Conservation (phyloP, 1,139 yeast species). For the Ashbya aceris region DNA sequence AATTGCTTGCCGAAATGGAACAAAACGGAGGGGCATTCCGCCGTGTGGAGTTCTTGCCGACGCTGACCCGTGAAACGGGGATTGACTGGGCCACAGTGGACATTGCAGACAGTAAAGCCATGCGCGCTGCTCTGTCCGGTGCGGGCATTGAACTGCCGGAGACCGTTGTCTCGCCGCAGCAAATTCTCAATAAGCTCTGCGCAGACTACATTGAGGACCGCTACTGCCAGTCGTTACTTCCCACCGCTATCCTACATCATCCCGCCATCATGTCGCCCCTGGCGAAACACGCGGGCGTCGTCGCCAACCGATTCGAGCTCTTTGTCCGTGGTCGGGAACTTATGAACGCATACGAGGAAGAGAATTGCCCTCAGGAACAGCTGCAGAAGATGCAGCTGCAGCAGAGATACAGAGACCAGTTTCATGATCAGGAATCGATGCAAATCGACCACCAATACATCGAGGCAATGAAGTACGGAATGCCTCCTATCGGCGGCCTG, state of each 20-base stretch:
- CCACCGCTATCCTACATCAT: slow-evolving; percentile 72
- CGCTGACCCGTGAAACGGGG: slow-evolving; percentile 38
- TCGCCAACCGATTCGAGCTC: slow-evolving; percentile 58
- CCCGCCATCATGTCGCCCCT: slow-evolving; percentile 83
- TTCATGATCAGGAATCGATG: slow-evolving; percentile 51
- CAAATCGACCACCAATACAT: slow-evolving; percentile 69
- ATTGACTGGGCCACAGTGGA: slow-evolving; percentile 27
- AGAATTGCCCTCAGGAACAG: slow-evolving; percentile 75
- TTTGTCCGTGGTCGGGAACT: slow-evolving; percentile 75
- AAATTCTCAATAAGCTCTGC: slow-evolving; percentile 59
- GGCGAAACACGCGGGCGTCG: slow-evolving; percentile 42
- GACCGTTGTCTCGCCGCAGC: slow-evolving; percentile 34
- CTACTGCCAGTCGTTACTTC: slow-evolving; percentile 43
- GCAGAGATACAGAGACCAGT: slow-evolving; percentile 38
- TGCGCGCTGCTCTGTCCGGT: slow-evolving; percentile 25
- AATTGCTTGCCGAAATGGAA: slow-evolving; percentile 38
- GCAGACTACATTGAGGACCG: slow-evolving; percentile 46
- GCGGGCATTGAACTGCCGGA: slow-evolving; percentile 11
- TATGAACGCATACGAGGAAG: slow-evolving; percentile 94
- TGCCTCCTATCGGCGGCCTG: slow-evolving; percentile 98
- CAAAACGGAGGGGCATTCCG: slow-evolving; percentile 22
- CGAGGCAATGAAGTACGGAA: slow-evolving; percentile 75
- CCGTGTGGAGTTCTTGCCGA: slow-evolving; percentile 52
- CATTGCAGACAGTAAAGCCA: slow-evolving; percentile 31
- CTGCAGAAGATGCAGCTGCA: slow-evolving; percentile 50